Base-by-base conservation (phyloP, 495 filamentous ascomycete genomes). In the Xylaria nigripes region DNA sequence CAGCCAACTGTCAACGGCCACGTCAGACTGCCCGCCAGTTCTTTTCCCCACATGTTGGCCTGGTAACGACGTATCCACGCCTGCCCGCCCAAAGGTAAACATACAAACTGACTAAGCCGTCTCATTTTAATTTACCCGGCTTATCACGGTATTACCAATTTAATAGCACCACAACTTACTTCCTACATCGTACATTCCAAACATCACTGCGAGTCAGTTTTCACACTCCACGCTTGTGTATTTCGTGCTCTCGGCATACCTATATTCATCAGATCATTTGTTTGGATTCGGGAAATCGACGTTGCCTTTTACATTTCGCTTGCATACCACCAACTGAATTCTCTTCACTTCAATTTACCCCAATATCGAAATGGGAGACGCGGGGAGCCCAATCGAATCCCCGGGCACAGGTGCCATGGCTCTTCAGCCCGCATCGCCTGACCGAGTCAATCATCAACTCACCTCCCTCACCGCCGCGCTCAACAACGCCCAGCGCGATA, bases 381-480 rank as follows among this genome's bases (percentile, higher is more conserved):
- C 63, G 6, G 64, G 51, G 34, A 68, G 62, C 63, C 62, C 51
- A 25, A 47, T 56, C 48, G 61, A 62, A 48, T 61, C 71, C 45
- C 65, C 64, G 50, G 54, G 44, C 34, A 38, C 21, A 52, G 79
- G 19, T 22, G 82, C 84, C 55, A 80, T 78, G 50, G 79, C 86
- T 62, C 70, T 90, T 49, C 81, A 83, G 56, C 81, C 83, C 16
- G 69, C 89, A 21, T 90, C 90, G 6, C 83, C 89, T 47, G 89
- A 95, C 66, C 85, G 86, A 66, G 85, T 84, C 65, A 90, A 90
- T 63, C 80, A 85, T 68, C 82, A 87, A 64, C 49, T 42, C 27
- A 29, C 49, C 42, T 46, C 62, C 1, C 60, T 64, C 45, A 58
- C 60, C 22, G 56, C 66, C 13, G 48, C 56, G 21, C 59, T 55